Conservation (phyloP, 2,329 filamentous ascomycete species). For the Ceratocystis alfenasii region DNA sequence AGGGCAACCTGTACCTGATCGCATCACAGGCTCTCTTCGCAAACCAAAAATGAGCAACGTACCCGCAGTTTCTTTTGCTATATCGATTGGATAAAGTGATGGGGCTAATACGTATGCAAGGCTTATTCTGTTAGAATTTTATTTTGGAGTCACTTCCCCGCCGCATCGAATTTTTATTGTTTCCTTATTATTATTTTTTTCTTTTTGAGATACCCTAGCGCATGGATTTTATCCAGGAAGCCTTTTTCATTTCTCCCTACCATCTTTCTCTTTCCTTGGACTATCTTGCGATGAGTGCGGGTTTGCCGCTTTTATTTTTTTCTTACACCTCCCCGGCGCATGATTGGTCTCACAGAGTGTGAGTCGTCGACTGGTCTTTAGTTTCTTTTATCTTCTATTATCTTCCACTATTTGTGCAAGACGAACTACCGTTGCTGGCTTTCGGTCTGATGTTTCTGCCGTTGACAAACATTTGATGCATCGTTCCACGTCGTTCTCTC, state of each 20-base stretch:
- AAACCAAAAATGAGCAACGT: background rate
- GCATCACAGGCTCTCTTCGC: background rate
- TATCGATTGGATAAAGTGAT: background rate
- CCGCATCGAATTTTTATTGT: background rate
- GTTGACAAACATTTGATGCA: background rate
- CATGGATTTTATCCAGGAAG: conserved; percentile 15
- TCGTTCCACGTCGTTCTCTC: background rate
- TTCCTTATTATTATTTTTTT: conserved; percentile 13
- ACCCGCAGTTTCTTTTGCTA: background rate
- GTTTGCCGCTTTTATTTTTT: background rate
- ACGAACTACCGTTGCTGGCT: conserved; percentile 5
- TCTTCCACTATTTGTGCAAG: conserved; percentile 1
- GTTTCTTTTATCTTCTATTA: background rate
- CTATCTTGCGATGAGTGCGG: conserved; percentile 11
- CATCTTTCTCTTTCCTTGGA: conserved; percentile 1
- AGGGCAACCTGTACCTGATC: conserved; percentile 21
- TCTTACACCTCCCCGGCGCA: background rate
- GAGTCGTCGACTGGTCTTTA: too few species aligned
- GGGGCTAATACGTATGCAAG: background rate
- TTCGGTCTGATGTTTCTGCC: conserved; percentile 1
- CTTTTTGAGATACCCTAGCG: conserved; percentile 22
- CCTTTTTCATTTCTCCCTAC: conserved; percentile 1
- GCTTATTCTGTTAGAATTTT: background rate
- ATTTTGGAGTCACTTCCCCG: background rate
- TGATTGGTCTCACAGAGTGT: background rate